A percentile compares a stretch with the other conserved stretches of the same genome.
Conservation (phyloP, 345 rosid genomes). For the Salix exigua region DNA sequence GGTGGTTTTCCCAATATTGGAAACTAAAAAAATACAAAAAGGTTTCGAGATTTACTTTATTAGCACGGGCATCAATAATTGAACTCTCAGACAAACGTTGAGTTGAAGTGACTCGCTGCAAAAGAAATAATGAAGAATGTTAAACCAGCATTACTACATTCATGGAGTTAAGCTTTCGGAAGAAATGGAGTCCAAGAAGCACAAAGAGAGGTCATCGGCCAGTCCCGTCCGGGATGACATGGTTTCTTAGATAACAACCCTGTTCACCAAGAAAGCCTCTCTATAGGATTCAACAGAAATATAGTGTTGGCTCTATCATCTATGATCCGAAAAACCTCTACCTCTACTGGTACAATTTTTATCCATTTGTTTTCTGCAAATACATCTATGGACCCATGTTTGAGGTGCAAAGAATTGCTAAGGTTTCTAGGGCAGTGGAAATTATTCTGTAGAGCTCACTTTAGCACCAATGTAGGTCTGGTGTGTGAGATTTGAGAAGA, state of each 20-base stretch:
- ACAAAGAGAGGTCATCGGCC: not conserved
- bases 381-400: not conserved
- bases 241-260: not conserved
- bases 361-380: not conserved
- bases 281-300: not conserved
- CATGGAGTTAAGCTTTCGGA: conserved; percentile 6
- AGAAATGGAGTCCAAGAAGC: conserved; percentile 5
- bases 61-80: conserved; percentile 72
- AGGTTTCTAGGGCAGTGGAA: not conserved
- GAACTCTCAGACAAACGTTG: conserved; percentile 88
- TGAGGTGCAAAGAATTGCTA: not conserved
- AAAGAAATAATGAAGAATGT: conserved; percentile 9
- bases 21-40: conserved; percentile 7
- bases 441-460: not conserved
- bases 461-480: not conserved
- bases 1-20: not conserved
- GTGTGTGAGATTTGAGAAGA: too few species aligned
- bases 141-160: conserved; percentile 13
- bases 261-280: too few species aligned
- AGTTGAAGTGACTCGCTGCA: conserved; percentile 90
- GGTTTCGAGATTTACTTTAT: conserved; percentile 45
- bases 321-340: not conserved
- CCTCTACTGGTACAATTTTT: not conserved
- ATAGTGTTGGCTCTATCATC: not conserved
- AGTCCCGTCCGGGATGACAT: not conserved